Percentiles rank a stretch among this genome's conserved stretches.
phyloP scores from a whole-genome alignment of 352 stramenopile genomes.

The Pythium coloratum region DNA sequence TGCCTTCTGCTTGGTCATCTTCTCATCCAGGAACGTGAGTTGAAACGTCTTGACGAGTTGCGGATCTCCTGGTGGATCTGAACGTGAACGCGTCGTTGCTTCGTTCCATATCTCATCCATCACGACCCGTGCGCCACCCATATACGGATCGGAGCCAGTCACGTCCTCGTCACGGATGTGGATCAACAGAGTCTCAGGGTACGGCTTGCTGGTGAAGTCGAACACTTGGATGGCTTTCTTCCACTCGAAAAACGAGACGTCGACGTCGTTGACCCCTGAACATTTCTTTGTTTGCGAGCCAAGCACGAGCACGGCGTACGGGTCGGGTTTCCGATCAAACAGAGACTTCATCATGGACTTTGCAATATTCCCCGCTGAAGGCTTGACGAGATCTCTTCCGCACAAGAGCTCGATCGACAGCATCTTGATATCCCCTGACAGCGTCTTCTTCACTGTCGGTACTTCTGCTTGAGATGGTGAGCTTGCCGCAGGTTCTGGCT shows the following conservation, averaged over 20 bases:
- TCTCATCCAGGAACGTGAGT: constrained; percentile 38
- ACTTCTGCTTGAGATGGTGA: neutral
- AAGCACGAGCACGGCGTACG: constrained; percentile 43
- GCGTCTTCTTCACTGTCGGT: neutral
- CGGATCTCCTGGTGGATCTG: constrained; percentile 22
- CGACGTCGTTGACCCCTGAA: constrained; percentile 37
- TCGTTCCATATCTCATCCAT: constrained; percentile 37
- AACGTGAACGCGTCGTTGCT: constrained; percentile 2
- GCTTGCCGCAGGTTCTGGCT: neutral
- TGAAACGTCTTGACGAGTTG: constrained; percentile 34
- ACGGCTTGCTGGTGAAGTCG: constrained; percentile 35
- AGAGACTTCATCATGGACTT: constrained; percentile 41
- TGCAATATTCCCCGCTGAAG: constrained; percentile 18
- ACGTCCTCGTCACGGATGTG: constrained; percentile 45
- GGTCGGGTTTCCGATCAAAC: constrained; percentile 46
- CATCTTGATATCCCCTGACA: constrained; percentile 34
- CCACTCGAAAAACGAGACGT: constrained; percentile 53
- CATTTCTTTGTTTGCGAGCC: constrained; percentile 32
- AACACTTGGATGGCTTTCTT: constrained; percentile 44
- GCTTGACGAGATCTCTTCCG: constrained; percentile 31
- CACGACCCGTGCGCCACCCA: constrained; percentile 38
- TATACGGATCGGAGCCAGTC: constrained; percentile 41
- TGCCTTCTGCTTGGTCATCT: constrained; percentile 41
- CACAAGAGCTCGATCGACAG: constrained; percentile 40
- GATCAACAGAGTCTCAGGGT: constrained; percentile 32